Percentiles rank a stretch among this genome's conserved stretches.
phyloP scores from a whole-genome alignment of 2,329 filamentous ascomycete genomes.

The Gaeumannomyces sp. region DNA sequence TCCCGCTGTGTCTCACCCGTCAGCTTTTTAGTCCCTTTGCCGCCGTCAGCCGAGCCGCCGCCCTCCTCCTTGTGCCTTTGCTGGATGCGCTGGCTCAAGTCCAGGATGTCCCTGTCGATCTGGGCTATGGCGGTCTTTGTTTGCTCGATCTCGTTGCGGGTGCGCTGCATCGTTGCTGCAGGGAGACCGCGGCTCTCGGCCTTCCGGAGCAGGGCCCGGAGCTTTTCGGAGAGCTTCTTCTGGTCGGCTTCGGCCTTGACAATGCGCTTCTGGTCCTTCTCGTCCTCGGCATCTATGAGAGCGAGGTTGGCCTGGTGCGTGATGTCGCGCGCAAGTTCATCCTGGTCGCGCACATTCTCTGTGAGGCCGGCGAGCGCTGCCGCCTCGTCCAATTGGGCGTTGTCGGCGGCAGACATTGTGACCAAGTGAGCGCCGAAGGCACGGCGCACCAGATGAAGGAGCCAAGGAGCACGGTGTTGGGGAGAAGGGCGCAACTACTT shows the following conservation, averaged over 20 bases:
- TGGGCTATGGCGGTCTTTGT: constrained; percentile 60
- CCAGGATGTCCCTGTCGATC: constrained; percentile 65
- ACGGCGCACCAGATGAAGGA: not conserved
- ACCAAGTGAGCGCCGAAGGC: not conserved
- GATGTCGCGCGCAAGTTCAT: constrained; percentile 87
- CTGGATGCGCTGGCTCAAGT: constrained; percentile 76
- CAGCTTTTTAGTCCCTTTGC: constrained; percentile 45
- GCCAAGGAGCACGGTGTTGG: not conserved
- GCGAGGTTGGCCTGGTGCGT: constrained; percentile 53
- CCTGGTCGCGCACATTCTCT: constrained; percentile 71
- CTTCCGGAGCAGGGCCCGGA: not conserved
- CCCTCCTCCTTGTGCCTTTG: constrained; percentile 57
- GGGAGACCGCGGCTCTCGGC: not conserved
- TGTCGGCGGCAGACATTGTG: constrained; percentile 12
- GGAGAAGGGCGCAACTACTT: not conserved
- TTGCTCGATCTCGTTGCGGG: constrained; percentile 57
- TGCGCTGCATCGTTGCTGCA: constrained; percentile 27
- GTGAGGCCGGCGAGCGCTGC: constrained; percentile 57
- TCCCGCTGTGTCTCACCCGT: constrained; percentile 80
- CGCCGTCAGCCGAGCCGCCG: constrained; percentile 32
- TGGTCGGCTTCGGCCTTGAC: constrained; percentile 53
- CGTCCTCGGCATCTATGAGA: constrained; percentile 56
- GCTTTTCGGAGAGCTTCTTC: constrained; percentile 40
- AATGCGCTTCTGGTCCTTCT: constrained; percentile 56
- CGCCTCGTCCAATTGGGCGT: constrained; percentile 44